Percentiles rank a stretch among this genome's conserved stretches.
Conservation (phyloP, 371 early-diverging fungal species). For the Circinella minor region DNA sequence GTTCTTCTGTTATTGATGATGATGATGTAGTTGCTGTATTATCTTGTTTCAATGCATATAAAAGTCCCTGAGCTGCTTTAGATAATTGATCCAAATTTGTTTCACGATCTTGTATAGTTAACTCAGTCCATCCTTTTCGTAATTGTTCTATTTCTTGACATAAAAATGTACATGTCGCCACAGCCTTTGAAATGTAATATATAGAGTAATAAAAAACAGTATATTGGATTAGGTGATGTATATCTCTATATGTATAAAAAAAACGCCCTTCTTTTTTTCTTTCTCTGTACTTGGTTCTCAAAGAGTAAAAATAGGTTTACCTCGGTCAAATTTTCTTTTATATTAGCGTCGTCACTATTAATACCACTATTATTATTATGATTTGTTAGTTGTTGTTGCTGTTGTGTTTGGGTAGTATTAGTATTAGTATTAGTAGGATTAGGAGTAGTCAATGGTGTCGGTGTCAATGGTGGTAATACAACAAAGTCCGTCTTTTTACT, state of each 20-base stretch:
- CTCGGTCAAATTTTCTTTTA: background rate
- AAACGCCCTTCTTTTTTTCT: no score
- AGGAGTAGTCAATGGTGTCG: background rate
- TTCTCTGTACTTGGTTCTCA: no score
- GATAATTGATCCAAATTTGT: constrained; percentile 11
- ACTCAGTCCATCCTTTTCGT: constrained; percentile 6
- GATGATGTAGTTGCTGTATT: background rate
- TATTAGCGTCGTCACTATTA: background rate
- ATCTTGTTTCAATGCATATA: constrained; percentile 11
- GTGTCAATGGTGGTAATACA: constrained; percentile 11
- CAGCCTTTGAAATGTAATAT: constrained; percentile 6
- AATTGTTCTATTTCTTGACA: constrained; percentile 21
- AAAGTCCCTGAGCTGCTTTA: constrained; percentile 14
- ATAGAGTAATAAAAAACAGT: no score
- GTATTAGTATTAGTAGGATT: no score
- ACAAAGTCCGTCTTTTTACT: background rate
- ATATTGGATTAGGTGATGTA: no score
- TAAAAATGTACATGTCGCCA: constrained; percentile 22
- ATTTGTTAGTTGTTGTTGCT: background rate
- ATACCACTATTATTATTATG: background rate
- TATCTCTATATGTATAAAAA: no score
- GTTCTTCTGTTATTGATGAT: background rate
- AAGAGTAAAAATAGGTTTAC: no score
- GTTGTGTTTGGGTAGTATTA: background rate
- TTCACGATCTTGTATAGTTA: constrained; percentile 4